Evolutionary conservation across 2,329 filamentous ascomycete genomes (phyloP).

Genomic region (Penicillium sp.): DNA sequence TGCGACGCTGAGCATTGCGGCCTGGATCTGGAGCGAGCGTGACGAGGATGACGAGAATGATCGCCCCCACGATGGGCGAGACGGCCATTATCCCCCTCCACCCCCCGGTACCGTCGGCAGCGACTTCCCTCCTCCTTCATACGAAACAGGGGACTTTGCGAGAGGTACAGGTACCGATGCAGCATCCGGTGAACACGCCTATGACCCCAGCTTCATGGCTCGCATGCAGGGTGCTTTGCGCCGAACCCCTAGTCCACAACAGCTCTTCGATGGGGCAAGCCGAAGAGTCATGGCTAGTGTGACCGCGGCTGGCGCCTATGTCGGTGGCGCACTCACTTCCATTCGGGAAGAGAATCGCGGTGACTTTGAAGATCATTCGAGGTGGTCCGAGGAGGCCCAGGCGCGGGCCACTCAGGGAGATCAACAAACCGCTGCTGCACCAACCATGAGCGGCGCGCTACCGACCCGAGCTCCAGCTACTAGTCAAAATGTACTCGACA

Average conservation of each 20-base stretch:
- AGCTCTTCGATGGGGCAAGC: slow-evolving; percentile 81
- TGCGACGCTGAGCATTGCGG: slow-evolving; percentile 80
- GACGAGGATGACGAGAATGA: slow-evolving; percentile 69
- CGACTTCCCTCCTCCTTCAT: slow-evolving; percentile 32
- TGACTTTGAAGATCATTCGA: slow-evolving; percentile 80
- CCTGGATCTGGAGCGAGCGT: slow-evolving; percentile 93
- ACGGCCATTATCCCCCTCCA: slow-evolving; percentile 25
- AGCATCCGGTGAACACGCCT: slow-evolving; percentile 33
- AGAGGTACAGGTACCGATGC: slow-evolving; percentile 38
- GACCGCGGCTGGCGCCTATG: slow-evolving; percentile 77
- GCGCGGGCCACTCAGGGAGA: slow-evolving; percentile 54
- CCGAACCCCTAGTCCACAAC: slow-evolving; percentile 82
- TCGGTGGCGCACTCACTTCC: slow-evolving; percentile 78
- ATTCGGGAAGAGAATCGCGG: slow-evolving; percentile 82
- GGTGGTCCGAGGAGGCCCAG: slow-evolving; percentile 89
- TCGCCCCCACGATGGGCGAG: slow-evolving; percentile 42
- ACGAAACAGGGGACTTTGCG: slow-evolving; percentile 34
- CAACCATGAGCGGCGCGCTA: slow-evolving; percentile 34
- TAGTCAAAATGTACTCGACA: slow-evolving; percentile 36
- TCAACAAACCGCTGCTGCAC: slow-evolving; percentile 27
- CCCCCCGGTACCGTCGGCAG: slow-evolving; percentile 29
- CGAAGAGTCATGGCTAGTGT: slow-evolving; percentile 79
- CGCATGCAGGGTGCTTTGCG: slow-evolving; percentile 80
- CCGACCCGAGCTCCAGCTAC: slow-evolving; percentile 38
- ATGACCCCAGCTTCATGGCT: slow-evolving; percentile 66